Conservation (phyloP, 139 green algal genomes). For the Zygnema cylindricum region DNA sequence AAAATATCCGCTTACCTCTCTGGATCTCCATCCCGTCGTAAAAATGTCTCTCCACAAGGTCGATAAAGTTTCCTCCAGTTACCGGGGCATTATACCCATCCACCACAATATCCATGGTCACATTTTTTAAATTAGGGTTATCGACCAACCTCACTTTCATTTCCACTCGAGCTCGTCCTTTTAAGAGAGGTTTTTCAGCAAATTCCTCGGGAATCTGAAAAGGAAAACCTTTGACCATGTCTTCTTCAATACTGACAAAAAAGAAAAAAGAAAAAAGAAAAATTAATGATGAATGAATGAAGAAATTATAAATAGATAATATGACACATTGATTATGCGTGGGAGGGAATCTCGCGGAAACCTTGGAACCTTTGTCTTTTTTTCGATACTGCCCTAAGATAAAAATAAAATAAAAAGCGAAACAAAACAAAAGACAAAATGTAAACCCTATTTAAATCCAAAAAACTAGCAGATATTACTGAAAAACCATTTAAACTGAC, state of each 20-base stretch:
- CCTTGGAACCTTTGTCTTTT: not conserved
- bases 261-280: not conserved
- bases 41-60: conserved; percentile 88
- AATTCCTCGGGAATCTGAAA: conserved; percentile 91
- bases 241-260: conserved; percentile 74
- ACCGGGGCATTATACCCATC: conserved; percentile 98
- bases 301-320: not conserved
- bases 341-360: not conserved
- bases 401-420: not conserved
- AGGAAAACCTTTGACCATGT: conserved; percentile 93
- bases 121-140: conserved; percentile 53
- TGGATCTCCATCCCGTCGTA: conserved; percentile 98
- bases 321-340: not conserved
- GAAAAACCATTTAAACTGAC: no score
- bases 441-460: not conserved
- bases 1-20: conserved; percentile 34
- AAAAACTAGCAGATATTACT: no score
- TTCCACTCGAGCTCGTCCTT: conserved; percentile 91
- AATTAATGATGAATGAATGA: not conserved
- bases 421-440: not conserved
- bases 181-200: conserved; percentile 84
- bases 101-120: conserved; percentile 78
- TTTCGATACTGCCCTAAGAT: not conserved
- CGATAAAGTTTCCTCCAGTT: conserved; percentile 89
- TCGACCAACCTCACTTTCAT: conserved; percentile 80